Evolutionary conservation across 345 rosid species (phyloP), one percentile per base, ranked within the genome.

Genomic region (Ricinus communis): DNA sequence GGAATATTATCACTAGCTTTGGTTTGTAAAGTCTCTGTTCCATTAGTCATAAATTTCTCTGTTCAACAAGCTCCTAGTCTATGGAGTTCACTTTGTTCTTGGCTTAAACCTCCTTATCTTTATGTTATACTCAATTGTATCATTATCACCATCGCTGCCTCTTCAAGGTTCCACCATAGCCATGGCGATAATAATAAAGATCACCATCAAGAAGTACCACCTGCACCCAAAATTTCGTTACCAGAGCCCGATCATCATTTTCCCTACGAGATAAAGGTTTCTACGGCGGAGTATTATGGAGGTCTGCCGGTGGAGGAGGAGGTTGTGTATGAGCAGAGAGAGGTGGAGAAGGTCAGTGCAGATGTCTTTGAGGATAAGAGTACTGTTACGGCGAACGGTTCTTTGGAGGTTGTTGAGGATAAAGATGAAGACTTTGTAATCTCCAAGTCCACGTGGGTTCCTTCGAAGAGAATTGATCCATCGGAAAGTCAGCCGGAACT

Each of bases 51-150:
- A 5, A 81, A 80, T 25, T 59, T 86, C 73, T 78, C 85, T 5
- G 43, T 66, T 3, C 65, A 84, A 8, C 77, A 69, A 28, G 74
- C 82, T 65, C 88, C 89, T 2, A 51, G 55, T 4, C 1, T 83
- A 2, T 83, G 85, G 87, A 69, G 72, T 70, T 86, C 85, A 0
- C 28, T 87, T 8, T 22, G 71, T 27, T 68, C 86, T 2, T 90
- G 87, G 92, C 83, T 84, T 38, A 82, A 68, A 64, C 97, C 93
- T 5, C 90, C 86, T 21, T 87, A 82, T 75, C 80, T 83, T 11
- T 88, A 82, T 65, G 33, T 86, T 59, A 8, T 82, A 63, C 61
- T 81, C 71, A 88, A 90, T 63, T 76, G 65, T 58, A 88, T 91
- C 62, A 88, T 90, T 82, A 77, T 85, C 66, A 71, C 72, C 25